A percentile compares a stretch with the other conserved stretches of the same genome.
Evolutionary conservation across 768 basidiomycete species (phyloP).

Genomic region (Epithele typhae): DNA sequence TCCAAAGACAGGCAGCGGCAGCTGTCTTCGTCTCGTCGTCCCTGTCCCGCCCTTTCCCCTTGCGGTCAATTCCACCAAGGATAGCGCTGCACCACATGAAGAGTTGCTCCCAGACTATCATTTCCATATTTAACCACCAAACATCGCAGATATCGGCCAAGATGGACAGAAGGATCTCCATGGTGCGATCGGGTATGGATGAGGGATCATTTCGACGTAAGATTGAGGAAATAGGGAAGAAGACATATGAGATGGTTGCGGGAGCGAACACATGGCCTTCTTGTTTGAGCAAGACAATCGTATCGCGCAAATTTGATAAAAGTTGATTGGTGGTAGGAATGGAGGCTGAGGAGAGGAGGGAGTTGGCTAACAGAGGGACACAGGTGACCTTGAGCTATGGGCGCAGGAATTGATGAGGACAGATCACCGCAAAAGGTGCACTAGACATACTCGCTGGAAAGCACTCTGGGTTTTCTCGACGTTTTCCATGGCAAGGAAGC

Average conservation of each 20-base stretch:
- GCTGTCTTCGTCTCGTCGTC: constrained; percentile 83
- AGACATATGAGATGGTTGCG: constrained; percentile 74
- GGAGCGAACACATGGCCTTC: constrained; percentile 40
- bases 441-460: constrained; percentile 35
- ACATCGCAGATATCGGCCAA: constrained; percentile 55
- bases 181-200: constrained; percentile 71
- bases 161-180: constrained; percentile 66
- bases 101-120: constrained; percentile 76
- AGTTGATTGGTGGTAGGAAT: constrained; percentile 44
- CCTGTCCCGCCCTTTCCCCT: constrained; percentile 61
- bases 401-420: neutral
- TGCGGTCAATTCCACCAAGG: constrained; percentile 59
- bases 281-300: constrained; percentile 40
- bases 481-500: neutral
- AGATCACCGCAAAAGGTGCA: no score
- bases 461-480: constrained; percentile 20
- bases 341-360: constrained; percentile 55
- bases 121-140: constrained; percentile 87
- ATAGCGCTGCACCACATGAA: constrained; percentile 72
- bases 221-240: constrained; percentile 84
- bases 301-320: constrained; percentile 48
- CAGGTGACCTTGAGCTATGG: constrained; percentile 61
- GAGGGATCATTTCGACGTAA: constrained; percentile 69
- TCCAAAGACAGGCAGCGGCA: constrained; percentile 60
- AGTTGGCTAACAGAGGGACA: constrained; percentile 73